Evolutionary conservation across 306 rosid species (phyloP), one percentile per base, ranked within the genome.

Genomic region (Quercus ilex): DNA sequence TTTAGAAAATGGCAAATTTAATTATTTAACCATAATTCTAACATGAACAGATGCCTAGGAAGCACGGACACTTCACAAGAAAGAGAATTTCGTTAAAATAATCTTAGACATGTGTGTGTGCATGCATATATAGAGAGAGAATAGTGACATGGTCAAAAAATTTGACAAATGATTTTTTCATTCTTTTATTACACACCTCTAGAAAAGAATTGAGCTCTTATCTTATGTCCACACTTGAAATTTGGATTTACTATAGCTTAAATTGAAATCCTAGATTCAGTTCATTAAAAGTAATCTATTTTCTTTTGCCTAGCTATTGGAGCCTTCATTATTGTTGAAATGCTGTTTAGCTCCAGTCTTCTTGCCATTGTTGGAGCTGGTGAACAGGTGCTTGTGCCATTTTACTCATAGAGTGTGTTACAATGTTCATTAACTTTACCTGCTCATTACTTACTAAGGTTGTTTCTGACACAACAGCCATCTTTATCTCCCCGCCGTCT

Each of bases 281-380:
- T 57, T 78, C 65, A 19, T 33, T 43, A 11, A 19, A 73, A 14
- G 9, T 53, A 10, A 5, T 46, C 5, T 70, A 6, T 57, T 76
- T 55, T 53, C 51, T 25, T 38, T 19, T 58, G 79, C 74, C 74
- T 57, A 91, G 97, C 85, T 11, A 71, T 87, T 83, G 99, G 99
- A 74, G 97, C 89, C 52, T 94, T 91, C 69, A 78, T 79, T 83
- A 90, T 94, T 83, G 97, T 91, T 19, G 99, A 94, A 85, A 94
- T 94, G 99, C 73, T 91, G 20, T 94, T 88, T 74, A 88, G 92
- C 77, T 91, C 99, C 33, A 94, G 93, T 86, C 99, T 94, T 74
- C 91, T 94, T 75, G 99, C 99, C 76, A 90, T 94, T 33, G 97
- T 94, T 81, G 99, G 99, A 51, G 99, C 97, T 69, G 99, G 99